These are phyloP conservation scores for Evansstolkia leycettana DNA, from an alignment of 495 filamentous ascomycete genomes.

Conservation along the genomic window DNA sequence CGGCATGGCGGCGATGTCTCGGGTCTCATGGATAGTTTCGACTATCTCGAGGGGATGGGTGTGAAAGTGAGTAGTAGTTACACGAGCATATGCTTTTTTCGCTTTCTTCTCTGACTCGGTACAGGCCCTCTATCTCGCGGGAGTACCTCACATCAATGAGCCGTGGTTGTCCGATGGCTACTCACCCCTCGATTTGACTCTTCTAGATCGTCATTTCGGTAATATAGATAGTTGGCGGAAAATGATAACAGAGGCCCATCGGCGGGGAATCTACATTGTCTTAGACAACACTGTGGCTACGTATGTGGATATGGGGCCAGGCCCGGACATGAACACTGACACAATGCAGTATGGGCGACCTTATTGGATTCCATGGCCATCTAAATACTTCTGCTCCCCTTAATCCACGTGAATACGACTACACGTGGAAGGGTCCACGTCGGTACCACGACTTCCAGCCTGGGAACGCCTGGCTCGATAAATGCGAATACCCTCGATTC, in stretches of 20 bases:
- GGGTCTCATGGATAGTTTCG: slow-evolving; percentile 20
- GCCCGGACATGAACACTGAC: neutral
- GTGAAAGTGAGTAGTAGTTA: slow-evolving; percentile 12
- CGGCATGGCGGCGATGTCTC: slow-evolving; percentile 25
- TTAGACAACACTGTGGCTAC: slow-evolving; percentile 26
- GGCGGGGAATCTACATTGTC: slow-evolving; percentile 23
- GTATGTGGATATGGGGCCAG: slow-evolving; percentile 5
- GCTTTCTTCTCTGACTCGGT: neutral
- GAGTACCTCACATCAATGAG: slow-evolving; percentile 25
- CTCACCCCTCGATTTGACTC: slow-evolving; percentile 24
- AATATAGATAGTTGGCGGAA: slow-evolving; percentile 21
- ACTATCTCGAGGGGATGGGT: slow-evolving; percentile 30
- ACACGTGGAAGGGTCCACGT: slow-evolving; percentile 26
- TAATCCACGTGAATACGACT: slow-evolving; percentile 25
- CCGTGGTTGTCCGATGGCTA: slow-evolving; percentile 25
- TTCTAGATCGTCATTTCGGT: slow-evolving; percentile 24
- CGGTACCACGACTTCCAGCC: slow-evolving; percentile 28
- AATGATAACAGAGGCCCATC: slow-evolving; percentile 18
- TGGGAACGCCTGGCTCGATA: slow-evolving; percentile 13
- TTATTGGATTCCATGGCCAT: slow-evolving; percentile 32
- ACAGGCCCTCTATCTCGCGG: slow-evolving; percentile 14
- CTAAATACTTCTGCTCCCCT: slow-evolving; percentile 28
- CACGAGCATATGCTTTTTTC: slow-evolving; percentile 1
- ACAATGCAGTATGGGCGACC: slow-evolving; percentile 23
- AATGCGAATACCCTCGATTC: slow-evolving; percentile 20